These are phyloP conservation scores for Deinandra increscens DNA, from an alignment of 129 eudicot genomes.

Conservation along the genomic window DNA sequence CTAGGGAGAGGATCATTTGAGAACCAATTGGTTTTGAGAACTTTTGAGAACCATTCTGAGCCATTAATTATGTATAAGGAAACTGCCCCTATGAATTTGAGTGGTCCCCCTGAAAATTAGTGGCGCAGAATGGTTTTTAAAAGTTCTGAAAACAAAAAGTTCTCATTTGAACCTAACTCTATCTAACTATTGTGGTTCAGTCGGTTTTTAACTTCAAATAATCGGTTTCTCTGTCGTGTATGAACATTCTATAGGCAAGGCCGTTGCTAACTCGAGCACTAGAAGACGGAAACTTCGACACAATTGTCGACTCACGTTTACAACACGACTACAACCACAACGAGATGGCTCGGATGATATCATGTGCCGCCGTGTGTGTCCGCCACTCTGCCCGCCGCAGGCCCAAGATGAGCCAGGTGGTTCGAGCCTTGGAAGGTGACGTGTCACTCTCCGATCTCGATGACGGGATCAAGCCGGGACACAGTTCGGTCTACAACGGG, in stretches of 20 bases:
- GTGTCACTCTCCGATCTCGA: slow-evolving; percentile 76
- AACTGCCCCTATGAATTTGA: no score
- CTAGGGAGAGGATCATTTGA: no score
- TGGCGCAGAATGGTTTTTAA: no score
- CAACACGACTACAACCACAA: slow-evolving; percentile 45
- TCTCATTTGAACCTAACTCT: no score
- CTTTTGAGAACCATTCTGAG: no score
- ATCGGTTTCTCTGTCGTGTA: background rate
- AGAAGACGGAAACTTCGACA: slow-evolving; percentile 73
- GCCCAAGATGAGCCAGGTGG: slow-evolving; percentile 99
- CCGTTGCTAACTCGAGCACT: slow-evolving; percentile 79
- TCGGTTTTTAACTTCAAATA: no score
- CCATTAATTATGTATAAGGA: no score
- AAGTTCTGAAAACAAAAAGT: no score
- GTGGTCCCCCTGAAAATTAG: no score
- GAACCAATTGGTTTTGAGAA: no score
- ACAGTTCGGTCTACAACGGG: slow-evolving; percentile 59
- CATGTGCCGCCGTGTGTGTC: slow-evolving; percentile 94
- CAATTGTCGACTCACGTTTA: slow-evolving; percentile 63
- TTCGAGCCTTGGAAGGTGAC: slow-evolving; percentile 86
- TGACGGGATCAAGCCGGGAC: slow-evolving; percentile 85
- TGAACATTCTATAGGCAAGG: slow-evolving; percentile 58
- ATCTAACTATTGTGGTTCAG: no score
- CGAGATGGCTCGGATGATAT: slow-evolving; percentile 81
- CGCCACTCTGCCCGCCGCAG: slow-evolving; percentile 90